Evolutionary conservation across 805 yeast species (phyloP), one percentile per base, ranked within the genome.

Genomic region (Monosporozyma solicola): DNA sequence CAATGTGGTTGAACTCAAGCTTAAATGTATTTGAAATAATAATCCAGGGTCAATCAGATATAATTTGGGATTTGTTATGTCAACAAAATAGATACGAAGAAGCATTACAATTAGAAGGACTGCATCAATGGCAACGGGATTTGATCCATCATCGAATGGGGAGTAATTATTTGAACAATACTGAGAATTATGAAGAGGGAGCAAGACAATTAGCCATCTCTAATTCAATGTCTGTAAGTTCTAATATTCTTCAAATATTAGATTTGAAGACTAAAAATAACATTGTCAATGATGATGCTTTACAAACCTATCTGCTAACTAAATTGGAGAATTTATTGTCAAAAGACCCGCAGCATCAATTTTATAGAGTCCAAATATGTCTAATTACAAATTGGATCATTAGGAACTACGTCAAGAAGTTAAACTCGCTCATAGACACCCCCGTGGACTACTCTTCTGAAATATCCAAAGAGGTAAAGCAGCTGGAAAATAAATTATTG

Each of bases 1-100:
- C 98, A 0, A 86, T 73, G 59, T 94, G 99, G 99, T 67, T 86
- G 3, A 87, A 73, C 60, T 80, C 94, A 0, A 67, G 71, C 11
- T 62, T 69, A 5, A 74, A 74, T 49, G 80, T 94, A 9, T 86
- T 77, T 63, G 99, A 94, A 64, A 68, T 94, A 6, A 75, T 84
- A 9, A 72, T 87, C 11, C 76, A 76, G 37, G 78, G 85, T 61
- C 97, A 92, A 65, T 74, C 82, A 4, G 72, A 77, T 4, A 85
- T 85, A 27, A 82, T 91, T 2, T 88, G 97, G 96, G 78, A 77
- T 51, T 72, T 79, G 0, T 66, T 83, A 60, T 63, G 83, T n/a
- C 75, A 74, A 3, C 72, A 72, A 50, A 66, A 72, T 7, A 68
- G 78, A 53, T 92, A 75, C 66, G 87, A 84, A 16, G 80, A 80